phyloP scores from a whole-genome alignment of 768 basidiomycete genomes.

The Boletellus sp. region DNA sequence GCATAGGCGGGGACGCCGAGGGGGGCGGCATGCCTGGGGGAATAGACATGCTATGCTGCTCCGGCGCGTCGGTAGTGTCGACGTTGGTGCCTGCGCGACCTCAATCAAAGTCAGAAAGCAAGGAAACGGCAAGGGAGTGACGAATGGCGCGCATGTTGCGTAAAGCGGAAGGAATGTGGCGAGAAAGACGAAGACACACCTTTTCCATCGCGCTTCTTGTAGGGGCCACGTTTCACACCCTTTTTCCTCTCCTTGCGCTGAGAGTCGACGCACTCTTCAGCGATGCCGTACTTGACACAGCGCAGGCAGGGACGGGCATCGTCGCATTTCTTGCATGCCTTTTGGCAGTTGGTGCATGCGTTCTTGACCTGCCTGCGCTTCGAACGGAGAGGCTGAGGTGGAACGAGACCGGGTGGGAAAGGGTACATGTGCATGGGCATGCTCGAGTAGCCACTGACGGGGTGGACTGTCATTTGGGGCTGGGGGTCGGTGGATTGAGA shows the following conservation, averaged over 20 bases:
- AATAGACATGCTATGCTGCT: conserved; percentile 41
- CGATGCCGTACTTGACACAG: conserved; percentile 86
- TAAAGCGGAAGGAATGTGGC: conserved; percentile 17
- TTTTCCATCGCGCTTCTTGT: conserved; percentile 95
- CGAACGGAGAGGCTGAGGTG: conserved; percentile 52
- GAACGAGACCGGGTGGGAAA: conserved; percentile 47
- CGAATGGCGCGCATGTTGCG: conserved; percentile 9
- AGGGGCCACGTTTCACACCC: conserved; percentile 81
- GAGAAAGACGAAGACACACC: conserved; percentile 48
- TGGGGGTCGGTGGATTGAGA: conserved; percentile 36
- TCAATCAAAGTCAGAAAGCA: conserved; percentile 46
- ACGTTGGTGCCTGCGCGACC: conserved; percentile 57
- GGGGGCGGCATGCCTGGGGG: conserved; percentile 41
- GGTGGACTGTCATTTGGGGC: conserved; percentile 50
- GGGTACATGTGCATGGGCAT: conserved; percentile 72
- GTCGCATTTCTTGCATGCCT: conserved; percentile 90
- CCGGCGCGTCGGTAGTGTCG: conserved; percentile 43
- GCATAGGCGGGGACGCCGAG: conserved; percentile 45
- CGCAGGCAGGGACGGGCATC: conserved; percentile 89
- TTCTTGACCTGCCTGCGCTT: conserved; percentile 90
- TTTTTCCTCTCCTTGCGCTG: conserved; percentile 91
- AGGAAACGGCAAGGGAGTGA: conserved; percentile 1
- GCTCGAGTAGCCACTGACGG: conserved; percentile 45
- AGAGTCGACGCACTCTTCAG: conserved; percentile 85
- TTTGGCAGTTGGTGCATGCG: conserved; percentile 87